Conservation (phyloP, 805 yeast species). For the Teunomyces lycoperdinae region DNA sequence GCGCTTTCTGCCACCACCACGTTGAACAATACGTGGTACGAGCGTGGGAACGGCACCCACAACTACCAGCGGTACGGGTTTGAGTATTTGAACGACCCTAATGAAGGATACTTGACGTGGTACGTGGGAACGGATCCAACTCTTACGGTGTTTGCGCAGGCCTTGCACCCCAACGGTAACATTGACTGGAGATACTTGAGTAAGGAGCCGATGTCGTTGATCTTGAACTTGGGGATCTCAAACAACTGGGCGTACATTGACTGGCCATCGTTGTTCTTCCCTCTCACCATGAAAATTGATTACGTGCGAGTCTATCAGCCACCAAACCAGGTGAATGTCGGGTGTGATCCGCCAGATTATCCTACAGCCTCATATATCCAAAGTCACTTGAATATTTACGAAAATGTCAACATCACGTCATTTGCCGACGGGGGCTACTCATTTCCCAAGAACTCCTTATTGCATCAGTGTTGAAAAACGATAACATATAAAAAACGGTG, state of each 20-base stretch:
- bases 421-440: constrained; percentile 76
- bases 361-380: constrained; percentile 87
- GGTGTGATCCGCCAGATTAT: constrained; percentile 83
- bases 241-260: constrained; percentile 92
- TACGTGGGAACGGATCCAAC: constrained; percentile 80
- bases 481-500: too few relatives aligned
- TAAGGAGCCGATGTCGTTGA: constrained; percentile 89
- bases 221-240: constrained; percentile 86
- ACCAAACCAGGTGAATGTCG: constrained; percentile 49
- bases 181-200: constrained; percentile 77
- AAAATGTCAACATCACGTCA: constrained; percentile 62
- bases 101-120: constrained; percentile 79
- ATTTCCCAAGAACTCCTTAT: constrained; percentile 38
- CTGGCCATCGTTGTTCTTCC: constrained; percentile 80
- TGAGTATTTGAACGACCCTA: constrained; percentile 70
- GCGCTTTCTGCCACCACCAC: constrained; percentile 84
- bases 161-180: constrained; percentile 89
- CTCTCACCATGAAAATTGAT: constrained; percentile 72
- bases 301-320: constrained; percentile 95
- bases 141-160: constrained; percentile 64
- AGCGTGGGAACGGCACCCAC: constrained; percentile 50
- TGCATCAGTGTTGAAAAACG: constrained; percentile 2
- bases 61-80: constrained; percentile 71
- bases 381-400: constrained; percentile 65
- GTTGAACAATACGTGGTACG: constrained; percentile 80